Conservation (phyloP, 805 yeast species). For the Kazachstania africana region DNA sequence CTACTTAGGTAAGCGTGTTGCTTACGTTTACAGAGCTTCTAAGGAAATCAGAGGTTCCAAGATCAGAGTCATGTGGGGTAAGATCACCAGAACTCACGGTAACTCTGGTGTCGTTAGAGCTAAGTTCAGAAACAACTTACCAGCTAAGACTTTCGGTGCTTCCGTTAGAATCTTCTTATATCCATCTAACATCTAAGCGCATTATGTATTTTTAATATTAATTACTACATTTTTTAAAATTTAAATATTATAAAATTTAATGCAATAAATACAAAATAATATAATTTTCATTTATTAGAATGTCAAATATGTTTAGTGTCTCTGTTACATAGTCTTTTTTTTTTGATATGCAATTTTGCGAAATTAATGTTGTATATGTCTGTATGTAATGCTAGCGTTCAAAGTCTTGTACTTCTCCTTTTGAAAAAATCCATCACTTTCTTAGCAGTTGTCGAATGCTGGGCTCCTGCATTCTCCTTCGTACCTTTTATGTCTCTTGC, state of each 20-base stretch:
- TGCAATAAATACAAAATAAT: background rate
- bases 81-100: slow-evolving; percentile 97
- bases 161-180: slow-evolving; percentile 98
- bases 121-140: slow-evolving; percentile 95
- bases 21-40: slow-evolving; percentile 96
- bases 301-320: too few relatives aligned
- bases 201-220: background rate
- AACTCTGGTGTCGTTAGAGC: slow-evolving; percentile 97
- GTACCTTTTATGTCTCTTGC: too few relatives aligned
- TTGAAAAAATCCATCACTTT: slow-evolving; percentile 70
- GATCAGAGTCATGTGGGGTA: slow-evolving; percentile 99
- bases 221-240: too few relatives aligned
- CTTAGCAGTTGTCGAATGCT: slow-evolving; percentile 66
- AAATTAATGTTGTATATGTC: background rate
- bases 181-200: slow-evolving; percentile 92
- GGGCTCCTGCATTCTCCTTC: too few relatives aligned
- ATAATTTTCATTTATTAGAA: background rate
- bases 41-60: slow-evolving; percentile 97
- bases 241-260: background rate
- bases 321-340: background rate
- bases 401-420: slow-evolving; percentile 39
- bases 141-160: slow-evolving; percentile 99
- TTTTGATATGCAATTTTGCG: background rate
- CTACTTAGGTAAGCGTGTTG: slow-evolving; percentile 98
- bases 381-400: too few relatives aligned